These are phyloP conservation scores for Aspergillus sp. DNA, from an alignment of 2,329 filamentous ascomycete genomes.

Conservation along the genomic window DNA sequence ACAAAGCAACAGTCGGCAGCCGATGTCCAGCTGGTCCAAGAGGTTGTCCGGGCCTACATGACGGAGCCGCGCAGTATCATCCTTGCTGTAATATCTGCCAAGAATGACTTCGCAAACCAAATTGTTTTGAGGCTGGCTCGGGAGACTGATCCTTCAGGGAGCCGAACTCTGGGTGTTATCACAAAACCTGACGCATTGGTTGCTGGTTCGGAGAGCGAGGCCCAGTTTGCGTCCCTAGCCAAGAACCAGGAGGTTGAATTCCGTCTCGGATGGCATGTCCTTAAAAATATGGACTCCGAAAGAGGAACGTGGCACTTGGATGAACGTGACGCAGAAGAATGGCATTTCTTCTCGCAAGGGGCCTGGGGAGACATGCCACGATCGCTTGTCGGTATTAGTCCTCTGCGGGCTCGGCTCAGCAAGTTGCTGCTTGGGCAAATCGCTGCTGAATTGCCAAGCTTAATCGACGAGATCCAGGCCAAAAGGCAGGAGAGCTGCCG, in stretches of 20 bases:
- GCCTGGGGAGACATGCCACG: conserved; percentile 20
- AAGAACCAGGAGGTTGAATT: conserved; percentile 38
- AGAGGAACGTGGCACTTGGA: conserved; percentile 14
- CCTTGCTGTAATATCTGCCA: conserved; percentile 40
- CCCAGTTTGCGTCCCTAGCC: conserved; percentile 31
- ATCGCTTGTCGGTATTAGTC: conserved; percentile 21
- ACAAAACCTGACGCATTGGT: conserved; percentile 40
- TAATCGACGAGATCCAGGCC: conserved; percentile 32
- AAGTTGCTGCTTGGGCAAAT: conserved; percentile 28
- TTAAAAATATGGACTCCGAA: conserved; percentile 39
- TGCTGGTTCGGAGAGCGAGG: conserved; percentile 30
- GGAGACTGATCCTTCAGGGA: conserved; percentile 21
- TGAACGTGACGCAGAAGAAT: conserved; percentile 23
- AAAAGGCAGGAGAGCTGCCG: conserved; percentile 27
- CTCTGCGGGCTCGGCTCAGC: conserved; percentile 25
- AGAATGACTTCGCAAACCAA: conserved; percentile 38
- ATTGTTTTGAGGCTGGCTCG: conserved; percentile 31
- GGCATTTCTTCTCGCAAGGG: conserved; percentile 22
- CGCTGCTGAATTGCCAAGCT: conserved; percentile 22
- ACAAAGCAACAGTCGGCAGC: conserved; percentile 47
- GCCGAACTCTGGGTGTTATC: conserved; percentile 39
- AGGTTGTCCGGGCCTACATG: conserved; percentile 39
- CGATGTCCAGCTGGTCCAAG: conserved; percentile 48
- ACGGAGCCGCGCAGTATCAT: conserved; percentile 37
- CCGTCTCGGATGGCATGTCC: conserved; percentile 43